A percentile compares a stretch with the other conserved stretches of the same genome.
Evolutionary conservation across 345 rosid genomes (phyloP).

Genomic region (Leavenworthia alabamica): DNA sequence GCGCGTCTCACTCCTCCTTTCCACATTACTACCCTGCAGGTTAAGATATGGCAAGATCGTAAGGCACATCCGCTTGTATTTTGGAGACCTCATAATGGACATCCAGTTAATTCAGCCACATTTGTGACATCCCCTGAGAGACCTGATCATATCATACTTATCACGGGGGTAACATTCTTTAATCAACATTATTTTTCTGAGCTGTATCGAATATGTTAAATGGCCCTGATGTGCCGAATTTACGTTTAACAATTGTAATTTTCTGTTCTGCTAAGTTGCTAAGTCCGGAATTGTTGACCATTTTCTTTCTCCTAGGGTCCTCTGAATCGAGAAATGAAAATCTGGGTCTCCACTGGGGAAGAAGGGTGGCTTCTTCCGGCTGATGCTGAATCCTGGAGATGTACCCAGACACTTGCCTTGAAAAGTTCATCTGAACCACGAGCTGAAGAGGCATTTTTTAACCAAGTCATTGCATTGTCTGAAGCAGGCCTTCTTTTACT

Average conservation of each 20-base stretch:
- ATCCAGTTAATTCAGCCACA: conserved; percentile 62
- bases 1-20: neutral
- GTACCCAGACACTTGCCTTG: conserved; percentile 69
- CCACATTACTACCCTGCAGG: conserved; percentile 35
- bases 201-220: neutral
- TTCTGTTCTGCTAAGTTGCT: neutral
- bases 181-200: neutral
- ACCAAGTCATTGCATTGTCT: conserved; percentile 70
- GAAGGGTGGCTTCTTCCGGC: conserved; percentile 77
- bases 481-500: conserved; percentile 60
- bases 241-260: neutral
- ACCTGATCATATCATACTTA: conserved; percentile 74
- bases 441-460: conserved; percentile 65
- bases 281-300: neutral
- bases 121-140: conserved; percentile 61
- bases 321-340: conserved; percentile 63
- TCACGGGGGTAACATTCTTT: conserved; percentile 61
- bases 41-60: conserved; percentile 88
- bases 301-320: conserved; percentile 51
- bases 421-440: conserved; percentile 60
- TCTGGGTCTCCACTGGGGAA: conserved; percentile 68
- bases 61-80: conserved; percentile 56
- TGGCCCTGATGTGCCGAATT: neutral
- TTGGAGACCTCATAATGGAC: conserved; percentile 77
- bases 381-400: conserved; percentile 59